Evolutionary conservation across 139 green algal genomes (phyloP), one percentile per base, ranked within the genome.

Genomic region (Haematococcus lacustris): DNA sequence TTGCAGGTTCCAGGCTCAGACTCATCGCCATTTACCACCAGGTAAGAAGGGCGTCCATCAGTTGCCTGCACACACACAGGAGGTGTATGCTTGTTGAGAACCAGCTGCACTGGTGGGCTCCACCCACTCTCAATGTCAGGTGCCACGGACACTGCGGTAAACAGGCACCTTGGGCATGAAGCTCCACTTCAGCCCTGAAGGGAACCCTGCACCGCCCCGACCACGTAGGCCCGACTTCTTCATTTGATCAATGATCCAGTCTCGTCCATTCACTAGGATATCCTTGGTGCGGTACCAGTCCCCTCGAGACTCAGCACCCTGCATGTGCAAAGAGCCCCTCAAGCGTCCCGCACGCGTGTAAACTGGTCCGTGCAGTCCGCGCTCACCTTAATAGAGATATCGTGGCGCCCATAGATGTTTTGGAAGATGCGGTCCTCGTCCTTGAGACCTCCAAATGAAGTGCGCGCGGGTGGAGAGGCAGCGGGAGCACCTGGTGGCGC

Each of bases 141-240:
- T n/a, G n/a, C n/a, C n/a, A n/a, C n/a, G n/a, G n/a, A n/a, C n/a
- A n/a, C n/a, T n/a, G n/a, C n/a, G n/a, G n/a, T n/a, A n/a, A n/a
- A n/a, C n/a, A n/a, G n/a, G n/a, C n/a, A 88, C 90, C 85, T 98
- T 98, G 61, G 94, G 93, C 94, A 98, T 97, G 83, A 98, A 98
- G 65, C 82, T 92, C 91, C 92, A 98, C 82, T 98, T 98, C 1
- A 98, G 85, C 33, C 95, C 95, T 0, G 91, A 96, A 21, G 92
- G 91, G 71, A 98, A 98, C 47, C 94, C 94, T 9, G 94, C 94
- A 53, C 94, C 94, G n/a, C 94, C 94, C 38, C 94, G 90, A 4
- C 94, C 94, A 2, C 94, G 86, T 62, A 98, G 86, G 1, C 94
- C 94, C 28, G 83, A 93, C 80, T 94, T 92, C 88, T 98, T 98